A percentile compares a stretch with the other conserved stretches of the same genome.
Evolutionary conservation across 73 alveolate genomes (phyloP).

Genomic region (Paramecium bursaria): DNA sequence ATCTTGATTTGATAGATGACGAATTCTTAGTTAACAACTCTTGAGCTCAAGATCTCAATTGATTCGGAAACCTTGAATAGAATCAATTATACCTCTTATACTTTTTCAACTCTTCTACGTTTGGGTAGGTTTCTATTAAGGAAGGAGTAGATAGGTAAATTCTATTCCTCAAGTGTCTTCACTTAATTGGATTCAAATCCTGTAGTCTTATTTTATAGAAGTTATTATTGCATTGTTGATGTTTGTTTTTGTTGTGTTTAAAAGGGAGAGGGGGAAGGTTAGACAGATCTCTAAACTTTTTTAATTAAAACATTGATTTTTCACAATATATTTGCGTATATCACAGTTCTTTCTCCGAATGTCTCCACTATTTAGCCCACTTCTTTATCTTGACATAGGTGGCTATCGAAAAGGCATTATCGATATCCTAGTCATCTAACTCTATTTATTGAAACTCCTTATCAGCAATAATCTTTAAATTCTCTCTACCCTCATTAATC

Average conservation of each 20-base stretch:
- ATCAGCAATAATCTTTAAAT: background rate
- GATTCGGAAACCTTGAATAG: background rate
- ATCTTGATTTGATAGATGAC: background rate
- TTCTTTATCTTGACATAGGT: slow-evolving; percentile 31
- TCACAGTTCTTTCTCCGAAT: too few relatives aligned
- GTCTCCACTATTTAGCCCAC: slow-evolving; percentile 38
- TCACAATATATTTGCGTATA: too few relatives aligned
- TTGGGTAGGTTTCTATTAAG: background rate
- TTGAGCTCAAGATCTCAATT: slow-evolving; percentile 12
- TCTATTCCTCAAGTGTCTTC: background rate
- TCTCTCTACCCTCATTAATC: slow-evolving; percentile 78
- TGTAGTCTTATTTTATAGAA: background rate
- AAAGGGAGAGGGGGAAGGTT: background rate
- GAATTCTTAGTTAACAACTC: slow-evolving; percentile 3
- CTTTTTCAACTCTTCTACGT: background rate
- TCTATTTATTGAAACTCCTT: slow-evolving; percentile 1
- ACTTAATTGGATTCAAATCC: background rate
- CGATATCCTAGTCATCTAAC: slow-evolving; percentile 13
- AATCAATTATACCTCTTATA: slow-evolving; percentile 1
- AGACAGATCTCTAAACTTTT: slow-evolving; percentile 57
- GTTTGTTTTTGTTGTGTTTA: slow-evolving; percentile 8
- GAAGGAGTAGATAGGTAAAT: background rate
- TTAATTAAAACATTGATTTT: slow-evolving; percentile 8
- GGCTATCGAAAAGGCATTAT: slow-evolving; percentile 46
- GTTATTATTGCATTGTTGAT: slow-evolving; percentile 3